These are phyloP conservation scores for Penicillium sp. DNA, from an alignment of 2,329 filamentous ascomycete species.

Conservation along the genomic window DNA sequence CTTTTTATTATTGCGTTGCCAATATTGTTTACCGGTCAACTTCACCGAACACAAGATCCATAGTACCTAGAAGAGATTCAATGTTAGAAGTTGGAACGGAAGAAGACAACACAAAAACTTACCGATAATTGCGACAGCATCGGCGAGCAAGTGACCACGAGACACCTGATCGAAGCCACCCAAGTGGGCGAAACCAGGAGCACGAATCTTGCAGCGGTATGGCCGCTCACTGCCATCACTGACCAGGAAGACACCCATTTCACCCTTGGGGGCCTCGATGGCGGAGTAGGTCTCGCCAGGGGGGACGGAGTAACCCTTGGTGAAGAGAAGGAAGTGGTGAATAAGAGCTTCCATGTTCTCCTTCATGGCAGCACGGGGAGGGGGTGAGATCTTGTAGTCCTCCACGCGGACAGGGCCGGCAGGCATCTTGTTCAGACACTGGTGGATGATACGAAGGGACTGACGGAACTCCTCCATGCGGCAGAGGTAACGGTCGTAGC, in stretches of 20 bases:
- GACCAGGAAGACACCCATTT: slow-evolving; percentile 97
- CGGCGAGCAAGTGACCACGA: slow-evolving; percentile 88
- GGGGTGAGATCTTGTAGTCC: slow-evolving; percentile 97
- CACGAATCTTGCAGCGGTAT: slow-evolving; percentile 95
- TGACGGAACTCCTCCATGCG: slow-evolving; percentile 99
- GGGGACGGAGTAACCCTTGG: slow-evolving; percentile 95
- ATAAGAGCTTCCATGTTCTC: slow-evolving; percentile 99
- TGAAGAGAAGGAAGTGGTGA: slow-evolving; percentile 98
- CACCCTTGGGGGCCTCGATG: slow-evolving; percentile 99
- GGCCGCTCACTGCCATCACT: slow-evolving; percentile 94
- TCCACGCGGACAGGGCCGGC: slow-evolving; percentile 90
- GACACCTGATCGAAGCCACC: slow-evolving; percentile 90
- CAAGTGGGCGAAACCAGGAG: slow-evolving; percentile 94
- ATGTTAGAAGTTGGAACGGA: slow-evolving; percentile 9
- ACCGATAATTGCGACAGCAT: slow-evolving; percentile 91
- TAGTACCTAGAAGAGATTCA: slow-evolving; percentile 51
- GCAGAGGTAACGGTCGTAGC: slow-evolving; percentile 98
- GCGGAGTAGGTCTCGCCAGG: slow-evolving; percentile 97
- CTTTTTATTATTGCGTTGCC: slow-evolving; percentile 21
- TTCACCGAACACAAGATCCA: slow-evolving; percentile 85
- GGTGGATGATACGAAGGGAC: slow-evolving; percentile 95
- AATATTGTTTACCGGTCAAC: slow-evolving; percentile 50
- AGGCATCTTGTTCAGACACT: slow-evolving; percentile 99
- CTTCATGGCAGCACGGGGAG: slow-evolving; percentile 97
- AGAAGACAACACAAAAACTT: slow-evolving; percentile 27